Base-by-base conservation (phyloP, 2,329 filamentous ascomycete genomes). In the Pseudocercospora vitis region DNA sequence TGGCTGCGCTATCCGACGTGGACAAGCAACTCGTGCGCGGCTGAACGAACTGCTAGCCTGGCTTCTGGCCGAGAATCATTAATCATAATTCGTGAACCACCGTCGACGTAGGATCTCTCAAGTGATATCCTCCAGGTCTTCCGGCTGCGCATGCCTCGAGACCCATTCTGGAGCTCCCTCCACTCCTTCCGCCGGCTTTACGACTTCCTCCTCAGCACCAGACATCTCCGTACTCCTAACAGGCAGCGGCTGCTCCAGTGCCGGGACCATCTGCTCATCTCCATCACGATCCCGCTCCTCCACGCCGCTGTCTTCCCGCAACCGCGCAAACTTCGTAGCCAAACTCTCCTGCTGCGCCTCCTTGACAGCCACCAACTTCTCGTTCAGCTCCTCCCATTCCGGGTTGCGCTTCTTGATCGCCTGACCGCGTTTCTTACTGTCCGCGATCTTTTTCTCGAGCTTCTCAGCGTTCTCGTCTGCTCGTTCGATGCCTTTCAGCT, bases 391-490 rank as follows among this genome's bases (percentile, higher is more conserved):
- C 19, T 71, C 68, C 69, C 69, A 71, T 21, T 63, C 63, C 32
- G 53, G 61, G 31, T 55, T 48, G 39, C 66, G 55, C 9, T 49
- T 55, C 50, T 65, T 61, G 8, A 82, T 72, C 32, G 64, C 72
- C 64, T 76, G 79, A 28, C 71, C 76, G 54, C 74, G 76, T 7
- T 66, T 70, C 39, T 77, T 59, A 59, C 80, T 82, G 63, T 79
- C 81, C 16, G 73, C 70, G 26, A 80, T 71, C 66, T 84, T 85
- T 35, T 74, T 75, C 67, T 82, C 78, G 35, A 78, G 65, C 67
- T 78, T 81, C 56, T 81, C 80, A 56, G 78, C 69, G 29, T 79
- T 74, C 12, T 74, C 71, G 53, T 81, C 81, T 6, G 79, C 82
- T 56, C 77, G 74, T 61, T 83, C 81, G 35, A 84, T 68, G 14